Conservation (phyloP, 192 early-diverging fungal species). For the Glomus cerebriforme region DNA sequence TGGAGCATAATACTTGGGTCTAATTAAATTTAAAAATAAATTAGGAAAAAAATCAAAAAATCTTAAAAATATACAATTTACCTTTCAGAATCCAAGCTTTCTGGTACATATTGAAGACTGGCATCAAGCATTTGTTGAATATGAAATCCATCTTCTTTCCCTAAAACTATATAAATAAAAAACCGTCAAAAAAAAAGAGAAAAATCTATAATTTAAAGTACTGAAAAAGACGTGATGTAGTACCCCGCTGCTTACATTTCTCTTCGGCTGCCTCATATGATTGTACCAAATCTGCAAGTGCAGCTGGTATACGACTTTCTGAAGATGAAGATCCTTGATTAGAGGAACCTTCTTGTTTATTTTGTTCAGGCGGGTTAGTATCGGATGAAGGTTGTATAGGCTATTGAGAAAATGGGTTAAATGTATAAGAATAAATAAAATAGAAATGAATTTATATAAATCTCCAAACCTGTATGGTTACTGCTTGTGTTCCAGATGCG, state of each 20-base stretch:
- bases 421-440: not conserved
- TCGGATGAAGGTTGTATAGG: not conserved
- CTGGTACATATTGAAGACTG: conserved; percentile 81
- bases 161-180: conserved; percentile 36
- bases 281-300: conserved; percentile 55
- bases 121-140: conserved; percentile 79
- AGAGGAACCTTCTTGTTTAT: conserved; percentile 21
- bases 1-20: conserved; percentile 75
- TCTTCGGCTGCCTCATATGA: conserved; percentile 58
- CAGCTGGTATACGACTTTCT: conserved; percentile 54
- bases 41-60: conserved; percentile 2
- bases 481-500: not conserved
- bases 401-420: not conserved
- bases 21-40: conserved; percentile 15
- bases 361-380: conserved; percentile 7
- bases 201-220: not conserved
- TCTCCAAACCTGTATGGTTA: not conserved
- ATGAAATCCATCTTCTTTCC: conserved; percentile 52
- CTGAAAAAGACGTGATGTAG: conserved; percentile 2
- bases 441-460: not conserved
- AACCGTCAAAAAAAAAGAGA: not conserved
- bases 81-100: conserved; percentile 82
- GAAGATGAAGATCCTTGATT: conserved; percentile 4
- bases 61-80: conserved; percentile 36
- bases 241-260: conserved; percentile 40